phyloP scores from a whole-genome alignment of 2,329 filamentous ascomycete genomes.

The Blastomyces percursus region DNA sequence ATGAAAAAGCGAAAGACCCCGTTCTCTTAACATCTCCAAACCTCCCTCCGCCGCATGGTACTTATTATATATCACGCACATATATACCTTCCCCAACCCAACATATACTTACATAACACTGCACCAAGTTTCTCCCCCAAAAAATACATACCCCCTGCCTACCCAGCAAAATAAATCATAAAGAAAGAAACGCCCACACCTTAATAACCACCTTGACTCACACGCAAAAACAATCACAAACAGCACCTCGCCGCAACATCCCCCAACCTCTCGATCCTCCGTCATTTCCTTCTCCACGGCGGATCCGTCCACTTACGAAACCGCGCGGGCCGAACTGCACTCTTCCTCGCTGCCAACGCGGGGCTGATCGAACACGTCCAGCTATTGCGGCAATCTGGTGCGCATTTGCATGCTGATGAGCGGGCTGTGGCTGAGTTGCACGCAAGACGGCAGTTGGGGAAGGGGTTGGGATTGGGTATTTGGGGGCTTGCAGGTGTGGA shows the following conservation, averaged over 20 bases:
- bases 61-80: neutral
- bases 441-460: slow-evolving; percentile 31
- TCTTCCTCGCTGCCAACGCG: slow-evolving; percentile 49
- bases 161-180: neutral
- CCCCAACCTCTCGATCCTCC: slow-evolving; percentile 45
- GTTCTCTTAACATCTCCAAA: neutral
- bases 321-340: slow-evolving; percentile 45
- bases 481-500: slow-evolving; percentile 32
- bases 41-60: neutral
- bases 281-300: slow-evolving; percentile 45
- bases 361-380: slow-evolving; percentile 45
- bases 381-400: slow-evolving; percentile 45
- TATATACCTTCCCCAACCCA: neutral
- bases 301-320: slow-evolving; percentile 51
- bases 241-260: slow-evolving; percentile 49
- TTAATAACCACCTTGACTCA: neutral
- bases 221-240: neutral
- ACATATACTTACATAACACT: neutral
- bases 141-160: neutral
- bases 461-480: slow-evolving; percentile 23
- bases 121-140: no score
- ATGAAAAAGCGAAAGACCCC: neutral
- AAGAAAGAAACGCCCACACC: neutral
- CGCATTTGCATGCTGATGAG: slow-evolving; percentile 50
- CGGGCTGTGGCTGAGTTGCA: slow-evolving; percentile 42